Evolutionary conservation across 352 stramenopile species (phyloP), one percentile per base, ranked within the genome.

Genomic region (Phytopythium litorale): DNA sequence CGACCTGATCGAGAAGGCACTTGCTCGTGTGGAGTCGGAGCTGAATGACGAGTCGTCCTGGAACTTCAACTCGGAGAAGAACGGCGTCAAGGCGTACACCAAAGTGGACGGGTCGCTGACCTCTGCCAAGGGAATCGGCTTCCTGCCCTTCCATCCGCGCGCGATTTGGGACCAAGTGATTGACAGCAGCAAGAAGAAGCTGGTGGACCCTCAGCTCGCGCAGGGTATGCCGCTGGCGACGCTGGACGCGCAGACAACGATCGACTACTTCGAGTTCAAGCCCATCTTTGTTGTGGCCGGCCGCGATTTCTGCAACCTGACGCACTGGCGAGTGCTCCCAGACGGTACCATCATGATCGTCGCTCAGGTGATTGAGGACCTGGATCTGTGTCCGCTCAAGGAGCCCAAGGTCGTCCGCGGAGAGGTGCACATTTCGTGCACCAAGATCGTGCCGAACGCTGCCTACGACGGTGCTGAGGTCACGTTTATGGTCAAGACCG

Each of bases 211-310:
- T 23, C 74, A 87, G 58, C 72, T 89, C 25, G 78, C 79, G 1
- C 58, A 75, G 7, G 79, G 72, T 4, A 75, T 66, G 53, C 77
- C 70, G 8, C 58, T 89, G 5, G 70, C 68, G 32, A 55, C 43
- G 9, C 60, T 91, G 42, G 75, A 92, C 43, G 70, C 68, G 0
- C 81, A 92, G 65, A 92, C 83, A 7, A 70, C 35, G 28, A 78
- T 91, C 57, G 81, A 88, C 54, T 87, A 91, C 51, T 67, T 86
- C n/a, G 79, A 89, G 70, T 91, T 83, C 79, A 92, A 92, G 55
- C 76, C 81, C 8, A 81, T 91, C 45, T 87, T 92, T 51, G 72
- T 91, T 19, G 80, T 92, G 23, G 77, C 81, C 8, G 83, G 83
- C 2, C 80, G 83, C 16, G 83, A 92, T 54, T 92, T 92, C 60